Conservation (phyloP, 495 filamentous ascomycete genomes). For the Xeromyces bisporus region DNA sequence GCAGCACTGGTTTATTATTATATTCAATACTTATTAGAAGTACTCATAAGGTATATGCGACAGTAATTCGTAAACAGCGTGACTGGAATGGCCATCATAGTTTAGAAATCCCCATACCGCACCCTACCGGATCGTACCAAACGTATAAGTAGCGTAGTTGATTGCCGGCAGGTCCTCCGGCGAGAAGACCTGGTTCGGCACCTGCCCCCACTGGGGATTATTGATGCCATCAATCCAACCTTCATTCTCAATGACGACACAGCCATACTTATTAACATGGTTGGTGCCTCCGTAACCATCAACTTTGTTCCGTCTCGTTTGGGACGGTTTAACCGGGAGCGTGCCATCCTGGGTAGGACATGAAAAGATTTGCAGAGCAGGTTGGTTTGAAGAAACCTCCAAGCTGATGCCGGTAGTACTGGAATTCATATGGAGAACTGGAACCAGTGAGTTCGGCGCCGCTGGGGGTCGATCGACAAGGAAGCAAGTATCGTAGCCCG, state of each 20-base stretch:
- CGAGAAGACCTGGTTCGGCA: constrained; percentile 39
- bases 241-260: constrained; percentile 46
- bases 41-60: no score
- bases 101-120: no score
- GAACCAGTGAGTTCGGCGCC: constrained; percentile 40
- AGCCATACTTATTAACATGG: constrained; percentile 46
- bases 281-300: constrained; percentile 21
- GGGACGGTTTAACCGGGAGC: constrained; percentile 33
- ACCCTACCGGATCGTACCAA: constrained; percentile 18
- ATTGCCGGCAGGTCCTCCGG: constrained; percentile 45
- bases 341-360: constrained; percentile 59
- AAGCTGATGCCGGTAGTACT: constrained; percentile 48
- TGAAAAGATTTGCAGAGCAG: constrained; percentile 61
- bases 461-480: constrained; percentile 49
- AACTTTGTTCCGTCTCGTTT: constrained; percentile 32
- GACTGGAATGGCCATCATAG: no score
- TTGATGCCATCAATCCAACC: constrained; percentile 71
- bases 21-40: no score
- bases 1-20: no score
- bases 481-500: constrained; percentile 62
- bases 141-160: constrained; percentile 49
- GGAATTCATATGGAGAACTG: constrained; percentile 42
- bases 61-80: no score
- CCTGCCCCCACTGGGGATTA: constrained; percentile 57
- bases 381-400: constrained; percentile 58